phyloP scores from a whole-genome alignment of 2,329 filamentous ascomycete genomes.

The Aspergillus candidus region DNA sequence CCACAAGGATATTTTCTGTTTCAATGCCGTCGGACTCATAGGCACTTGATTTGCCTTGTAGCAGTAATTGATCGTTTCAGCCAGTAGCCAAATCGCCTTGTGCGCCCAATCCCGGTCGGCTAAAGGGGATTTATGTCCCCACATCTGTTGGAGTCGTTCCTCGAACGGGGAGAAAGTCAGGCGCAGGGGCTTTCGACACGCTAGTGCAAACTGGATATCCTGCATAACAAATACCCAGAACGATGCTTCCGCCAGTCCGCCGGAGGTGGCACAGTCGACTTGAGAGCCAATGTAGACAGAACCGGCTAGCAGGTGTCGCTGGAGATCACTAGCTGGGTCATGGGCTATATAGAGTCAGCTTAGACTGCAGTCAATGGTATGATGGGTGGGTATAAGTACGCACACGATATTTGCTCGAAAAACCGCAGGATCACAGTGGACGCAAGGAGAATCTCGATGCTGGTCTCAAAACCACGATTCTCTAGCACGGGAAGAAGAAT shows the following conservation, averaged over 20 bases:
- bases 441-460: slow-evolving; percentile 29
- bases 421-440: slow-evolving; percentile 32
- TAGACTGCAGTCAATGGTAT: slow-evolving; percentile 7
- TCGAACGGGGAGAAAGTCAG: slow-evolving; percentile 27
- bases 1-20: slow-evolving; percentile 23
- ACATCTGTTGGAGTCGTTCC: slow-evolving; percentile 23
- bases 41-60: slow-evolving; percentile 20
- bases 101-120: slow-evolving; percentile 31
- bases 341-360: slow-evolving; percentile 16
- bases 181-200: slow-evolving; percentile 27
- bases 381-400: slow-evolving; percentile 3
- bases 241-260: slow-evolving; percentile 28
- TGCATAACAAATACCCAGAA: slow-evolving; percentile 34
- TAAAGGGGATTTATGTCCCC: slow-evolving; percentile 19
- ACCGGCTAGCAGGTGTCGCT: slow-evolving; percentile 30
- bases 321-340: slow-evolving; percentile 27
- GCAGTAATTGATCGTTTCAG: slow-evolving; percentile 30
- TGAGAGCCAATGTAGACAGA: slow-evolving; percentile 32
- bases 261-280: slow-evolving; percentile 28
- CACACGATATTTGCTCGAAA: slow-evolving; percentile 33
- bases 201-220: slow-evolving; percentile 31
- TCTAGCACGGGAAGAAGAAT: slow-evolving; percentile 31
- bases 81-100: slow-evolving; percentile 28
- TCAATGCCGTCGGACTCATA: slow-evolving; percentile 16
- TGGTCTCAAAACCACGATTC: slow-evolving; percentile 24